Percentiles rank a stretch among this genome's conserved stretches.
Conservation (phyloP, 805 yeast genomes). For the Maudiozyma bulderi region DNA sequence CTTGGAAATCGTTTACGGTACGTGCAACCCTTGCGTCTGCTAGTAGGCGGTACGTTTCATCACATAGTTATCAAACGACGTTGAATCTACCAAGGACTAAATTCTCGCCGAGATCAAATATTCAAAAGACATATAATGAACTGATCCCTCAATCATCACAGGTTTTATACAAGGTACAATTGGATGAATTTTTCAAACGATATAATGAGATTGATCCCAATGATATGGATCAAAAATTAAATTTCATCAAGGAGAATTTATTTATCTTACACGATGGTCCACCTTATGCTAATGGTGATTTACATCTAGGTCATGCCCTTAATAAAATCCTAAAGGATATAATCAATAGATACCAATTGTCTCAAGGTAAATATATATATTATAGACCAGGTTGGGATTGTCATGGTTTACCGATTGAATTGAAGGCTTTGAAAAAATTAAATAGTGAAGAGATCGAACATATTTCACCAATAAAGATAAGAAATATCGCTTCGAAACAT, state of each 20-base stretch:
- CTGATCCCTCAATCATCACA: constrained; percentile 46
- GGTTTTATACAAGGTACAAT: constrained; percentile 59
- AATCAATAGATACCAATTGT: constrained; percentile 59
- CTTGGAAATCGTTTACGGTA: too few species aligned
- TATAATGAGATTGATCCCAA: constrained; percentile 6
- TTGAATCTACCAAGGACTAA: constrained; percentile 57
- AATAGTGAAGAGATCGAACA: constrained; percentile 28
- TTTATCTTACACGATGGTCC: constrained; percentile 93
- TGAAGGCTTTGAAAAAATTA: constrained; percentile 57
- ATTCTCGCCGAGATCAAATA: constrained; percentile 53
- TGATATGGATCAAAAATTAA: constrained; percentile 14
- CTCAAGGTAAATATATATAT: constrained; percentile 50
- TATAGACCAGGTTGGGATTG: constrained; percentile 98
- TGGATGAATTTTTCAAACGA: constrained; percentile 13
- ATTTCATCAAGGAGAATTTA: constrained; percentile 28
- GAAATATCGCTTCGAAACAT: constrained; percentile 56
- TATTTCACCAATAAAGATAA: constrained; percentile 39
- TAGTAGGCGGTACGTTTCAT: not conserved
- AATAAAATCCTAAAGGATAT: constrained; percentile 87
- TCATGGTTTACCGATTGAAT: constrained; percentile 94
- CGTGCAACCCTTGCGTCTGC: not conserved
- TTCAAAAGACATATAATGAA: constrained; percentile 33
- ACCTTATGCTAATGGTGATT: constrained; percentile 93
- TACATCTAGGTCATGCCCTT: constrained; percentile 87
- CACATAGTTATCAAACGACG: constrained; percentile 40